Conservation (phyloP, 2,329 filamentous ascomycete genomes). For the Trichoderma asperellum region DNA sequence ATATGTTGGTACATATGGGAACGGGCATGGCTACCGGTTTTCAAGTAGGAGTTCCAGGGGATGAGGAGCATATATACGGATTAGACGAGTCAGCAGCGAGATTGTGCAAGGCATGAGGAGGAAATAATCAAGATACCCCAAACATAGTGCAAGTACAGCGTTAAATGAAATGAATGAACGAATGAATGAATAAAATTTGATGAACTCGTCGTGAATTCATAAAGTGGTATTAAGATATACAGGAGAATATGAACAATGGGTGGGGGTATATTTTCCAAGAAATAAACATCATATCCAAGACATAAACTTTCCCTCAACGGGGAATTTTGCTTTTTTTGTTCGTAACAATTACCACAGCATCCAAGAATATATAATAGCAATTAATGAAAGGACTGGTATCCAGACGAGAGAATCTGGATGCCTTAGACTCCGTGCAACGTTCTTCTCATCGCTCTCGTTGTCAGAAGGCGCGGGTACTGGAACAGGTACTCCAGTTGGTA, state of each 20-base stretch:
- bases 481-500: slow-evolving; percentile 16
- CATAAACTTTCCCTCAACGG: slow-evolving; percentile 2
- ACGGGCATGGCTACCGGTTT: slow-evolving; percentile 37
- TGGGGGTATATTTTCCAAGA: slow-evolving; percentile 23
- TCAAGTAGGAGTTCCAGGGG: slow-evolving; percentile 33
- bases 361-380: slow-evolving; percentile 10
- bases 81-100: slow-evolving; percentile 29
- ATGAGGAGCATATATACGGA: slow-evolving; percentile 31
- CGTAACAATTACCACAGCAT: slow-evolving; percentile 13
- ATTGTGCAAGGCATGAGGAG: slow-evolving; percentile 26
- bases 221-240: slow-evolving; percentile 10
- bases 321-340: background rate
- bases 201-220: background rate
- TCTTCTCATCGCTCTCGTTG: background rate
- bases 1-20: slow-evolving; percentile 38
- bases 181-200: slow-evolving; percentile 11
- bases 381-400: slow-evolving; percentile 13
- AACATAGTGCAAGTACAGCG: background rate
- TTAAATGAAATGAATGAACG: background rate
- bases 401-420: background rate
- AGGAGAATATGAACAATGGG: slow-evolving; percentile 21
- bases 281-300: slow-evolving; percentile 29
- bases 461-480: slow-evolving; percentile 7
- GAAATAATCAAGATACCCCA: slow-evolving; percentile 5
- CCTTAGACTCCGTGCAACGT: background rate